Evolutionary conservation across 75 land plant species (phyloP).

Genomic region (Pinus taeda): DNA sequence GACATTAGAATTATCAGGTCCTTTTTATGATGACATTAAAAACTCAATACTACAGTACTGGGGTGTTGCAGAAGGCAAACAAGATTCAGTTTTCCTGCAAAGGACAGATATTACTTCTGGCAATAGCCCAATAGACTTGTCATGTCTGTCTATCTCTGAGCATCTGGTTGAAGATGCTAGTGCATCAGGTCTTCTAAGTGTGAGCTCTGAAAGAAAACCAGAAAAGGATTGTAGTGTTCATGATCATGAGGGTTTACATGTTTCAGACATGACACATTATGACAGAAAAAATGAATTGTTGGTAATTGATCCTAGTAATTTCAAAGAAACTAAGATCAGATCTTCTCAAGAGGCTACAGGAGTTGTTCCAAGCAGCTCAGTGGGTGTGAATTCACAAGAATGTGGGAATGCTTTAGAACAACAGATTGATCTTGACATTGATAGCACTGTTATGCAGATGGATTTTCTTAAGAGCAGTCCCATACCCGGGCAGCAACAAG

Average conservation of each 20-base stretch:
- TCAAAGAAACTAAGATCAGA: background rate
- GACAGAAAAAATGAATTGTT: background rate
- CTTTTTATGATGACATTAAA: constrained; percentile 37
- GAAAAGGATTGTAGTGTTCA: background rate
- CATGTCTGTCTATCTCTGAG: background rate
- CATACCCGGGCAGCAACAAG: background rate
- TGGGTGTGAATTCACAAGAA: background rate
- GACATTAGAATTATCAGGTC: constrained; percentile 24
- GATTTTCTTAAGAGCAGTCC: background rate
- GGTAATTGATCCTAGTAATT: background rate
- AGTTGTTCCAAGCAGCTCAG: background rate
- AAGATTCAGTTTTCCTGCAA: background rate
- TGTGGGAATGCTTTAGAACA: background rate
- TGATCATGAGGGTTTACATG: background rate
- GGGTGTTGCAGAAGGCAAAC: constrained; percentile 20
- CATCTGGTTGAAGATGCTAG: background rate
- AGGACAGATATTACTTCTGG: background rate
- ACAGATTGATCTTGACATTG: background rate
- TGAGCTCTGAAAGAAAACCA: background rate
- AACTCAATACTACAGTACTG: constrained; percentile 54
- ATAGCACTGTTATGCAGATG: background rate
- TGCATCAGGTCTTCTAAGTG: background rate
- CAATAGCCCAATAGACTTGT: background rate
- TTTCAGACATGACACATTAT: background rate
- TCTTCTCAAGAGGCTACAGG: background rate